Conservation (phyloP, 2,329 filamentous ascomycete species). For the Xylariaceae sp. region DNA sequence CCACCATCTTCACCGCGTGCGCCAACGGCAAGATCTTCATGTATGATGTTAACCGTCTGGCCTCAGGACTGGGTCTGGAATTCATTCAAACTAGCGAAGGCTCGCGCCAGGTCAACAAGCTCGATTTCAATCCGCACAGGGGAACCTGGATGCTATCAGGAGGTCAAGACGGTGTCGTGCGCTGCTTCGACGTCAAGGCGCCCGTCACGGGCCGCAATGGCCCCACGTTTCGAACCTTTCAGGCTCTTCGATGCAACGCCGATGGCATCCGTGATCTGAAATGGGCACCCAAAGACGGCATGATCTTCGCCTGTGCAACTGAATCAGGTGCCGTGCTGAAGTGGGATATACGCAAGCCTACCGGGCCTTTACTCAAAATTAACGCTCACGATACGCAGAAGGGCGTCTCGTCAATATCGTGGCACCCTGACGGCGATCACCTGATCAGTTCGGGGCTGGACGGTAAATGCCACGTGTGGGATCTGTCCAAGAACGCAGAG, state of each 20-base stretch:
- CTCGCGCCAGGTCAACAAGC: slow-evolving; percentile 66
- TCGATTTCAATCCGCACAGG: slow-evolving; percentile 67
- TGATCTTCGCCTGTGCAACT: slow-evolving; percentile 68
- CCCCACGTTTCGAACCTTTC: slow-evolving; percentile 55
- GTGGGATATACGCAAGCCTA: slow-evolving; percentile 65
- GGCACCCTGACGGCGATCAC: slow-evolving; percentile 73
- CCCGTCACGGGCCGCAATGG: slow-evolving; percentile 56
- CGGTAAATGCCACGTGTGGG: slow-evolving; percentile 68
- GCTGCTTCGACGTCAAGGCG: slow-evolving; percentile 63
- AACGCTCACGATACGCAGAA: slow-evolving; percentile 63
- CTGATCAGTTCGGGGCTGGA: slow-evolving; percentile 68
- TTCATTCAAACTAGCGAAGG: slow-evolving; percentile 66
- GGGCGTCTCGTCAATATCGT: slow-evolving; percentile 64
- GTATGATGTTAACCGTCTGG: slow-evolving; percentile 63
- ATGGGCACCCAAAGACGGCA: slow-evolving; percentile 67
- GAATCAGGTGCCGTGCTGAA: slow-evolving; percentile 67
- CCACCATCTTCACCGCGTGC: slow-evolving; percentile 66
- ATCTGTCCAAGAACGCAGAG: slow-evolving; percentile 64
- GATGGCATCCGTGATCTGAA: slow-evolving; percentile 66
- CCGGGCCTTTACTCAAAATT: slow-evolving; percentile 61
- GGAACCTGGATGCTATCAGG: slow-evolving; percentile 65
- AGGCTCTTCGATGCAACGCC: slow-evolving; percentile 57
- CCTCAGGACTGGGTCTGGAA: slow-evolving; percentile 54
- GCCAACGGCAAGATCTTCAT: slow-evolving; percentile 69
- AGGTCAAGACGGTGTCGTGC: slow-evolving; percentile 68